Percentiles rank a stretch among this genome's conserved stretches.
These are phyloP conservation scores for Tarenaya hassleriana DNA, from an alignment of 345 rosid species.

Conservation along the genomic window DNA sequence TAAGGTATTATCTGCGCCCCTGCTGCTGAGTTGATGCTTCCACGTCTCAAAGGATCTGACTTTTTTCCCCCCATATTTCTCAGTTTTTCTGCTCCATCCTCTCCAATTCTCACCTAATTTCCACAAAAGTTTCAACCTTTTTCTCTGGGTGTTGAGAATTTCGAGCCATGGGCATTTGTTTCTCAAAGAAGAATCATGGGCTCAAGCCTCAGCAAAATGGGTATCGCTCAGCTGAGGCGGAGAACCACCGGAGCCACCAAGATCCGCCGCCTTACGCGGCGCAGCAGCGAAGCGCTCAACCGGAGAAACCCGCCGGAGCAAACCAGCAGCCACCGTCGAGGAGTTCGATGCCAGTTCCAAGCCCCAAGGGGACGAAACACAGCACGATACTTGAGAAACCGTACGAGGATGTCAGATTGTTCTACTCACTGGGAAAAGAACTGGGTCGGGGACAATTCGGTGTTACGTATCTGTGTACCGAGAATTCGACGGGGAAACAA, in stretches of 20 bases:
- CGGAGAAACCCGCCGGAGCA: conserved; percentile 17
- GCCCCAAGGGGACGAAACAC: conserved; percentile 20
- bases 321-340: conserved; percentile 29
- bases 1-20: background rate
- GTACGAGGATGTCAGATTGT: conserved; percentile 53
- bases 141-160: background rate
- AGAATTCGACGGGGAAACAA: conserved; percentile 46
- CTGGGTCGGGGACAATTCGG: conserved; percentile 90
- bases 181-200: conserved; percentile 32
- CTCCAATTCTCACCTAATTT: background rate
- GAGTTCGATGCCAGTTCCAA: conserved; percentile 20
- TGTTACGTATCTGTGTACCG: conserved; percentile 64
- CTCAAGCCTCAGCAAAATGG: conserved; percentile 24
- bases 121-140: background rate
- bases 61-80: background rate
- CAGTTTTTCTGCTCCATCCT: background rate
- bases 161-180: conserved; percentile 43
- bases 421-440: conserved; percentile 53
- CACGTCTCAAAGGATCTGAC: background rate
- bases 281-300: conserved; percentile 9
- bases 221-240: conserved; percentile 24
- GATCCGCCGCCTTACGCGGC: conserved; percentile 7
- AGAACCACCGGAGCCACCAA: conserved; percentile 30
- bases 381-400: conserved; percentile 53
- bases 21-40: background rate